Evolutionary conservation across 2,329 filamentous ascomycete species (phyloP).

Genomic region (Colletotrichum noveboracense): DNA sequence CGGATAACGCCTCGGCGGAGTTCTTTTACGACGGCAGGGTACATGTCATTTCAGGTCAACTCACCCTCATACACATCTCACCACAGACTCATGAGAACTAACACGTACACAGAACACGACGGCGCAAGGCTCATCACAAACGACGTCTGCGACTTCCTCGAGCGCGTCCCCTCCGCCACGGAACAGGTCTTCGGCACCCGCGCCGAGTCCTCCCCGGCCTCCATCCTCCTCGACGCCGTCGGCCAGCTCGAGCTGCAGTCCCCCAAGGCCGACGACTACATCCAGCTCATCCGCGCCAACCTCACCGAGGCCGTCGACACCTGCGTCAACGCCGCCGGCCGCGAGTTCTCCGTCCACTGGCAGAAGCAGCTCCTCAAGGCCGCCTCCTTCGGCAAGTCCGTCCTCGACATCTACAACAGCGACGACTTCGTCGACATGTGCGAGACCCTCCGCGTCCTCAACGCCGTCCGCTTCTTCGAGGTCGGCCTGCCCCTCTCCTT

Average conservation of each 20-base stretch:
- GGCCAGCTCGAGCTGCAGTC: slow-evolving; percentile 92
- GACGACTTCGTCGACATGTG: slow-evolving; percentile 99
- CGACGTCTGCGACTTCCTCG: slow-evolving; percentile 96
- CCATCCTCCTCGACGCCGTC: slow-evolving; percentile 91
- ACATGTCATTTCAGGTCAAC: slow-evolving; percentile 81
- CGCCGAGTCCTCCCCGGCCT: slow-evolving; percentile 86
- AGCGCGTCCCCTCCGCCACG: slow-evolving; percentile 86
- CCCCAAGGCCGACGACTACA: slow-evolving; percentile 96
- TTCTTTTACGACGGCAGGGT: slow-evolving; percentile 93
- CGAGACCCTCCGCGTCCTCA: slow-evolving; percentile 89
- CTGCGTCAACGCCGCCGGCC: slow-evolving; percentile 90
- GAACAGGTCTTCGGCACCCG: slow-evolving; percentile 90
- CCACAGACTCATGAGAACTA: slow-evolving; percentile 10
- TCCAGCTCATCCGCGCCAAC: slow-evolving; percentile 87
- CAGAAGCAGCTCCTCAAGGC: slow-evolving; percentile 96
- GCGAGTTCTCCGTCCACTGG: slow-evolving; percentile 90
- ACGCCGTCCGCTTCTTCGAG: slow-evolving; percentile 90
- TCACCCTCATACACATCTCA: neutral
- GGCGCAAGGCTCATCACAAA: slow-evolving; percentile 91
- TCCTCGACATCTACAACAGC: slow-evolving; percentile 95
- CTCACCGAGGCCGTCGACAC: slow-evolving; percentile 92
- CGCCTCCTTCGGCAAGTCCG: slow-evolving; percentile 96
- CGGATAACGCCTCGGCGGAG: slow-evolving; percentile 74
- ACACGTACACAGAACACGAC: slow-evolving; percentile 62
- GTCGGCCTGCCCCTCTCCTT: slow-evolving; percentile 90